These are phyloP conservation scores for Pochonia chlamydosporia DNA, from an alignment of 2,329 filamentous ascomycete genomes.

Conservation along the genomic window DNA sequence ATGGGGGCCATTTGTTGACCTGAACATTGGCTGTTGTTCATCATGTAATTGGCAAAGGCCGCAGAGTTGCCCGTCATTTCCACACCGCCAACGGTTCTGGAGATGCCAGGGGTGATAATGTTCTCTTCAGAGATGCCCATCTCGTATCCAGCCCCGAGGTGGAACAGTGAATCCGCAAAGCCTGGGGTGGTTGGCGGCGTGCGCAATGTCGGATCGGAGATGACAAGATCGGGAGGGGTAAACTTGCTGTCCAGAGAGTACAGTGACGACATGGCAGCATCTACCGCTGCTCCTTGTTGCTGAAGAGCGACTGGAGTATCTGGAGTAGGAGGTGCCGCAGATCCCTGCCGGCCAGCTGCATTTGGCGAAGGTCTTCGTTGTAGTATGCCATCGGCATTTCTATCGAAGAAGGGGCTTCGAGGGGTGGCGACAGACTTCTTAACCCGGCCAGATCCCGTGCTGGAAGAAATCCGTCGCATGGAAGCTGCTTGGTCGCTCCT, in stretches of 20 bases:
- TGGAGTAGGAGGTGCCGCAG: constrained; percentile 43
- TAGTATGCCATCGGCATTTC: constrained; percentile 38
- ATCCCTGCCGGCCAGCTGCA: constrained; percentile 28
- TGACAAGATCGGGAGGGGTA: constrained; percentile 19
- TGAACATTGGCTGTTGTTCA: constrained; percentile 26
- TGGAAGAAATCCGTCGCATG: constrained; percentile 50
- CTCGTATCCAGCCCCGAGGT: constrained; percentile 33
- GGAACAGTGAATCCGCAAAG: constrained; percentile 34
- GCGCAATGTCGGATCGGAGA: constrained; percentile 40
- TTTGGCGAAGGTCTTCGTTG: constrained; percentile 38
- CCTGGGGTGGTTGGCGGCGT: constrained; percentile 50
- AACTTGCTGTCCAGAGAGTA: constrained; percentile 25
- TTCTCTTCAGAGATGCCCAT: constrained; percentile 39
- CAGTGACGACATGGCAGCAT: constrained; percentile 30
- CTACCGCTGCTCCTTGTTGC: constrained; percentile 30
- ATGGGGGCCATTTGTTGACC: constrained; percentile 27
- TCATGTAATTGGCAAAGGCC: constrained; percentile 39
- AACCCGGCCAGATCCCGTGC: constrained; percentile 34
- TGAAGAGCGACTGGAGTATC: constrained; percentile 39
- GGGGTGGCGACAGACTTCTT: constrained; percentile 25
- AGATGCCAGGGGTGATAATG: constrained; percentile 41
- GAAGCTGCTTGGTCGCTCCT: constrained; percentile 39
- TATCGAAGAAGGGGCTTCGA: constrained; percentile 35
- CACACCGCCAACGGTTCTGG: constrained; percentile 40
- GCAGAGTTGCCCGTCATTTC: constrained; percentile 35